Conservation (phyloP, 345 rosid genomes). For the Acer negundo region DNA sequence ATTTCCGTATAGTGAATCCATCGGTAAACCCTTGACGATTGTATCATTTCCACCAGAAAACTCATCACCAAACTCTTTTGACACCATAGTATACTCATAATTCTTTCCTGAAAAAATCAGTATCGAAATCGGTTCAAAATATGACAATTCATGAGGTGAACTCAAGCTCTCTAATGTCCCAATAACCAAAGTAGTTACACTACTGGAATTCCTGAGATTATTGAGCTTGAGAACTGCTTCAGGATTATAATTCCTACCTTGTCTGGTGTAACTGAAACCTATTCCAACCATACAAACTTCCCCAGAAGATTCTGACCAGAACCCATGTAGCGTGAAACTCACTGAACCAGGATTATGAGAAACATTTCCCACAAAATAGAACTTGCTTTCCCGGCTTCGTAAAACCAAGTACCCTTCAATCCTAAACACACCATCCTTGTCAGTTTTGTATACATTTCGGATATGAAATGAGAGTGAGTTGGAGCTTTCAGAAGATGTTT, state of each 20-base stretch:
- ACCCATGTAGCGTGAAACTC: constrained; percentile 40
- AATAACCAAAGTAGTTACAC: constrained; percentile 39
- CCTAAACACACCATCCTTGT: constrained; percentile 17
- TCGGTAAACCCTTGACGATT: constrained; percentile 13
- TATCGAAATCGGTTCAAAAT: constrained; percentile 40
- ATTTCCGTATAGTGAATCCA: background rate
- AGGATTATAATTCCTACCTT: constrained; percentile 17
- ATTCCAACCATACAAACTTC: constrained; percentile 55
- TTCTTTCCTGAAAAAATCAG: constrained; percentile 34
- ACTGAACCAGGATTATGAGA: background rate
- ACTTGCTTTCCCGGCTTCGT: background rate
- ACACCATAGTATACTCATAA: constrained; percentile 22
- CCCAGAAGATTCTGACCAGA: constrained; percentile 45
- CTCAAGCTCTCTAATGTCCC: constrained; percentile 45
- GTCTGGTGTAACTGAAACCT: constrained; percentile 13
- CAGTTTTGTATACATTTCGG: constrained; percentile 4
- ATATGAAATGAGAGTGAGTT: constrained; percentile 16
- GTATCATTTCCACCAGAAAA: constrained; percentile 17
- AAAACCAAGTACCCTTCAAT: constrained; percentile 24
- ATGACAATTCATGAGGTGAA: constrained; percentile 20
- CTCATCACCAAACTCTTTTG: constrained; percentile 14
- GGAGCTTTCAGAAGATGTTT: background rate
- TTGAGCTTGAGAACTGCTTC: constrained; percentile 44
- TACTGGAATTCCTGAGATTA: constrained; percentile 29
- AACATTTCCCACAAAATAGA: background rate